Conservation (phyloP, 495 filamentous ascomycete species). For the Penicillium lividum region DNA sequence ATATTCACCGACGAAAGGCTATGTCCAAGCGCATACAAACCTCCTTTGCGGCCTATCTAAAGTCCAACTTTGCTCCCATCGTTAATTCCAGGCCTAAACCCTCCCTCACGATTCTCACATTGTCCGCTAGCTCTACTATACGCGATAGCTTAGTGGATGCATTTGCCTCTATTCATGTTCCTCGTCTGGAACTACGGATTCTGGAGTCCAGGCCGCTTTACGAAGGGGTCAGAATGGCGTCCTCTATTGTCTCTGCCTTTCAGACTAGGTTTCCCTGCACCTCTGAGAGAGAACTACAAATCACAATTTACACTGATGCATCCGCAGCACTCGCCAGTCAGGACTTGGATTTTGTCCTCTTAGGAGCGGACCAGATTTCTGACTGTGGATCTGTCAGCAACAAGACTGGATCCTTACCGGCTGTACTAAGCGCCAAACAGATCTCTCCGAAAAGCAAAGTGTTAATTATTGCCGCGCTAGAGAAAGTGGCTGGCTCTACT, state of each 20-base stretch:
- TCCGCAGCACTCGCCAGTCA: conserved; percentile 52
- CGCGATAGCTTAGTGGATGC: conserved; percentile 40
- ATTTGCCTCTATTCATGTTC: conserved; percentile 24
- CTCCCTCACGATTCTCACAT: conserved; percentile 51
- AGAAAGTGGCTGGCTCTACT: conserved; percentile 54
- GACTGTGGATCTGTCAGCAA: conserved; percentile 57
- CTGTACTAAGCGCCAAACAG: conserved; percentile 50
- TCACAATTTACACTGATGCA: conserved; percentile 63
- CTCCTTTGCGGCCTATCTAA: conserved; percentile 39
- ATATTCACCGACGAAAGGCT: conserved; percentile 30
- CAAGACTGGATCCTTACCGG: conserved; percentile 64
- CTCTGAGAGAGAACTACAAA: conserved; percentile 23
- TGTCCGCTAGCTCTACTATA: conserved; percentile 65
- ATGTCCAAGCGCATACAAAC: conserved; percentile 31
- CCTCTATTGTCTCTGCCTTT: conserved; percentile 14
- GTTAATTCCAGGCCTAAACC: conserved; percentile 16
- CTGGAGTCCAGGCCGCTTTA: conserved; percentile 67
- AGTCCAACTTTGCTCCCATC: conserved; percentile 26
- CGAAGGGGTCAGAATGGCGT: conserved; percentile 61
- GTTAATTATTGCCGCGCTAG: conserved; percentile 56
- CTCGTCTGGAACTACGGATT: conserved; percentile 54
- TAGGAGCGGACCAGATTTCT: conserved; percentile 65
- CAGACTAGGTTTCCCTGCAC: conserved; percentile 31
- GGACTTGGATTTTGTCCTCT: conserved; percentile 52
- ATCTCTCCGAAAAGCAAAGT: conserved; percentile 45